Percentiles rank a stretch among this genome's conserved stretches.
These are phyloP conservation scores for Bauhinia variegata DNA, from an alignment of 306 rosid genomes.

Conservation along the genomic window DNA sequence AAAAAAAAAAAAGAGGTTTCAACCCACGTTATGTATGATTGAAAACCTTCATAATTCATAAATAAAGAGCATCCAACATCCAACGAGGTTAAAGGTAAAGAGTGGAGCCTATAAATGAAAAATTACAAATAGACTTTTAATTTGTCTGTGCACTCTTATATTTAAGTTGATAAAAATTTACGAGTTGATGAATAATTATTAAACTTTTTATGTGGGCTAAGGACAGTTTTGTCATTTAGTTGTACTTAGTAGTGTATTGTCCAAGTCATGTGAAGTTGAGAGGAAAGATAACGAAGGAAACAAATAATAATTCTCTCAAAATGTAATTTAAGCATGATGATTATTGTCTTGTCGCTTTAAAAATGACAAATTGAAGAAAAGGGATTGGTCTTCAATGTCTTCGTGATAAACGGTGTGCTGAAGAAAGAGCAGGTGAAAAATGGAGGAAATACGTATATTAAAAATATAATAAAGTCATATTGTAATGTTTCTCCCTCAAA, in stretches of 20 bases:
- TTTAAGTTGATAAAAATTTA: no score
- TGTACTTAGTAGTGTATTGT: no score
- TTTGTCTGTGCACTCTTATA: no score
- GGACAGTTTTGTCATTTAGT: no score
- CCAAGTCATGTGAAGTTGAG: no score
- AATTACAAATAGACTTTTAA: no score
- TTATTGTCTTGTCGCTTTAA: conserved; percentile 2
- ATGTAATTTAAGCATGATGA: conserved; percentile 1
- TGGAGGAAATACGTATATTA: neutral
- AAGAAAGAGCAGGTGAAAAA: neutral
- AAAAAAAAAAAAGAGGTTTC: neutral
- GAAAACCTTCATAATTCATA: neutral
- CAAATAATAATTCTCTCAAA: neutral
- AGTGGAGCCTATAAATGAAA: no score
- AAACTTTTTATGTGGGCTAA: no score
- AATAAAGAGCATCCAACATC: neutral
- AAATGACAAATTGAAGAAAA: conserved; percentile 16
- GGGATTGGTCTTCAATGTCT: neutral
- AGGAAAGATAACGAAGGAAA: neutral
- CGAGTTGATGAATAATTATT: no score
- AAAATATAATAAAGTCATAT: neutral
- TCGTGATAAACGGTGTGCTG: conserved; percentile 8
- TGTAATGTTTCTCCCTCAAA: conserved; percentile 3
- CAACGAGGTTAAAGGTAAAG: neutral
- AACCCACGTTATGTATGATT: neutral